Evolutionary conservation across 768 basidiomycete genomes (phyloP).

Genomic region (Scleroderma bovista): DNA sequence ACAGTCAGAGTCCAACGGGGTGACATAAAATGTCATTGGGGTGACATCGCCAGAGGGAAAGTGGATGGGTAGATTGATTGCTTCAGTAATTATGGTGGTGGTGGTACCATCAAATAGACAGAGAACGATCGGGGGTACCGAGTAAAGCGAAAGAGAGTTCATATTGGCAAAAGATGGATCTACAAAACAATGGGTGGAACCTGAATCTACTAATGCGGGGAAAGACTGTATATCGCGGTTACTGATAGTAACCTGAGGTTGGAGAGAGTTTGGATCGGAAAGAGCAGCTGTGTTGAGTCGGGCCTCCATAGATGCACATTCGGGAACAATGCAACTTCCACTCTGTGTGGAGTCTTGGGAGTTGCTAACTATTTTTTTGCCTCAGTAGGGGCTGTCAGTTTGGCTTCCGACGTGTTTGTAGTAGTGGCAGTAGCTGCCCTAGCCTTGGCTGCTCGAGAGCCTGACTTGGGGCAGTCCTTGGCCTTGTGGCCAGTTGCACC

Average conservation of each 20-base stretch:
- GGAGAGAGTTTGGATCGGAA: background rate
- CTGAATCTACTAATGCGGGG: background rate
- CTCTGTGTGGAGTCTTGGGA: background rate
- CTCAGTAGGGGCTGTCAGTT: background rate
- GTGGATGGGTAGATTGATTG: too few species aligned
- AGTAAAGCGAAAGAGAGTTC: background rate
- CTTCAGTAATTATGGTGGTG: too few species aligned
- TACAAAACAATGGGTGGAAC: background rate
- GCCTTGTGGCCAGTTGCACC: background rate
- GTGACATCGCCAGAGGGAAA: too few species aligned
- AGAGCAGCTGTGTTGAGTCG: constrained; percentile 1
- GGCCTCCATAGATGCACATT: background rate
- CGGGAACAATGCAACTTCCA: background rate
- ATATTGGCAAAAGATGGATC: background rate
- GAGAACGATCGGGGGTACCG: background rate
- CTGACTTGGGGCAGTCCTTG: background rate
- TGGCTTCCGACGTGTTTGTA: background rate
- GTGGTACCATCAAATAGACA: background rate
- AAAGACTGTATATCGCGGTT: too few species aligned
- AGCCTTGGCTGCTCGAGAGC: background rate
- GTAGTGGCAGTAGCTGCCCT: background rate
- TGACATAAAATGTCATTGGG: too few species aligned
- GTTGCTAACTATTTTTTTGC: constrained; percentile 4
- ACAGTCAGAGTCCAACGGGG: too few species aligned
- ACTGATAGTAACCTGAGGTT: too few species aligned